phyloP scores from a whole-genome alignment of 768 basidiomycete species.

The Steccherinum ochraceum region DNA sequence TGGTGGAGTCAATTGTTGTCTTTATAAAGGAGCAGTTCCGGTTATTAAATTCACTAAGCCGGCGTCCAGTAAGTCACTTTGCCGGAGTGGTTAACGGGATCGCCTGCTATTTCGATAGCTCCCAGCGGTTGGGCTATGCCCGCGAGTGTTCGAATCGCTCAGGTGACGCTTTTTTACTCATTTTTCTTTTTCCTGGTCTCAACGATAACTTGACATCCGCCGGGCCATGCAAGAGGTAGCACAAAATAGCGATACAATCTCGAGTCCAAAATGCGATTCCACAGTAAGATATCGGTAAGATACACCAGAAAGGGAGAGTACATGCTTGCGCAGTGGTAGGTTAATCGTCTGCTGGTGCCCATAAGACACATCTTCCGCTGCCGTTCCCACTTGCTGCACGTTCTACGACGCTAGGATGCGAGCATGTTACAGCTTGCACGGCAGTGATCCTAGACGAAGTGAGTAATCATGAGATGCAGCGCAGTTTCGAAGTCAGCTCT shows the following conservation, averaged over 20 bases:
- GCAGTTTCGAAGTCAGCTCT: too few species aligned
- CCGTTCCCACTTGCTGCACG: slow-evolving; percentile 74
- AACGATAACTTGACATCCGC: too few species aligned
- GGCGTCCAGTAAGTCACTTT: slow-evolving; percentile 54
- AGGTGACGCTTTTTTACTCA: slow-evolving; percentile 42
- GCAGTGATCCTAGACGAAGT: slow-evolving; percentile 55
- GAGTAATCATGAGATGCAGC: slow-evolving; percentile 33
- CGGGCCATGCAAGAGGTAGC: too few species aligned
- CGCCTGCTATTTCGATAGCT: slow-evolving; percentile 33
- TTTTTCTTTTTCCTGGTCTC: too few species aligned
- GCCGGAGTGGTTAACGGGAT: slow-evolving; percentile 86
- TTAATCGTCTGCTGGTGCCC: slow-evolving; percentile 46
- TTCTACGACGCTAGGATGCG: slow-evolving; percentile 70
- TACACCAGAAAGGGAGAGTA: too few species aligned
- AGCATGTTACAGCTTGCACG: slow-evolving; percentile 86
- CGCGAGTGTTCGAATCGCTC: slow-evolving; percentile 59
- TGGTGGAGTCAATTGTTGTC: not conserved
- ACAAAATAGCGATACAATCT: too few species aligned
- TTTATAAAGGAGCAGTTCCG: not conserved
- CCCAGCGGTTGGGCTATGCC: slow-evolving; percentile 54
- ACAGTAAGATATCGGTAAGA: too few species aligned
- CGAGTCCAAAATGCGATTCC: too few species aligned
- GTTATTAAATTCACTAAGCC: not conserved
- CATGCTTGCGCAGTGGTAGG: too few species aligned
- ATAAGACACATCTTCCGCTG: slow-evolving; percentile 73